These are phyloP conservation scores for Xylaria sp. DNA, from an alignment of 2,329 filamentous ascomycete genomes.

Conservation along the genomic window DNA sequence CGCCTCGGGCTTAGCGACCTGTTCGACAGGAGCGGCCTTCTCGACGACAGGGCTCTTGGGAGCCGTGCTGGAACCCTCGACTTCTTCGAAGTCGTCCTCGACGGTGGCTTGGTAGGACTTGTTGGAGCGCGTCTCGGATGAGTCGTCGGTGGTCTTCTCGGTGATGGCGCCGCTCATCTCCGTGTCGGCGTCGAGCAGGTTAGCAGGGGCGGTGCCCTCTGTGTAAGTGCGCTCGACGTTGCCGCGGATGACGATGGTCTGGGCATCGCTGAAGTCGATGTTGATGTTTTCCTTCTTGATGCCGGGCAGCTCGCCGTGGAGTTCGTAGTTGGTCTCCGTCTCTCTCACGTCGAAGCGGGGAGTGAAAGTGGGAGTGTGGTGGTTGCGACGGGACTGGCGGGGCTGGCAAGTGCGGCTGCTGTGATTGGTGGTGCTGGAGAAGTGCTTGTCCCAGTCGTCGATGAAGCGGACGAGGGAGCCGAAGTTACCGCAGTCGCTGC, in stretches of 20 bases:
- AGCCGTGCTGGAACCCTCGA: background rate
- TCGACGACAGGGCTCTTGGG: constrained; percentile 1
- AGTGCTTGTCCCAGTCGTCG: constrained; percentile 57
- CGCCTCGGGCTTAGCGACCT: constrained; percentile 29
- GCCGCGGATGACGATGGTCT: constrained; percentile 67
- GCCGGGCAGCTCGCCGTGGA: constrained; percentile 75
- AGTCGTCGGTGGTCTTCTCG: constrained; percentile 30
- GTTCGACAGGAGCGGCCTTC: constrained; percentile 18
- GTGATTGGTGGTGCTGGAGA: constrained; percentile 34
- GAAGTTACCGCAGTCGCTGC: constrained; percentile 52
- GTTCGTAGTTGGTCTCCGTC: constrained; percentile 61
- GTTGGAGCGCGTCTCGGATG: constrained; percentile 26
- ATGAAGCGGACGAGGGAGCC: constrained; percentile 59
- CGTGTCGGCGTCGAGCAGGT: constrained; percentile 37
- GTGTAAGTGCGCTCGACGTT: constrained; percentile 60
- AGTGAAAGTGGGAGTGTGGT: constrained; percentile 47
- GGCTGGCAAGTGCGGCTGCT: constrained; percentile 9
- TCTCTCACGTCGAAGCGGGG: constrained; percentile 78
- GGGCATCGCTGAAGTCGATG: constrained; percentile 73
- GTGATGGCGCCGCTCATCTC: constrained; percentile 36
- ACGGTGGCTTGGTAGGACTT: constrained; percentile 56
- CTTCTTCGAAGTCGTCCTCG: constrained; percentile 51
- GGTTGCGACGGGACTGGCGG: constrained; percentile 16
- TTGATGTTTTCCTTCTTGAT: constrained; percentile 66
- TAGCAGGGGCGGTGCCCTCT: constrained; percentile 47